Conservation (phyloP, 2,329 filamentous ascomycete species). For the Fusarium fracticaudum region DNA sequence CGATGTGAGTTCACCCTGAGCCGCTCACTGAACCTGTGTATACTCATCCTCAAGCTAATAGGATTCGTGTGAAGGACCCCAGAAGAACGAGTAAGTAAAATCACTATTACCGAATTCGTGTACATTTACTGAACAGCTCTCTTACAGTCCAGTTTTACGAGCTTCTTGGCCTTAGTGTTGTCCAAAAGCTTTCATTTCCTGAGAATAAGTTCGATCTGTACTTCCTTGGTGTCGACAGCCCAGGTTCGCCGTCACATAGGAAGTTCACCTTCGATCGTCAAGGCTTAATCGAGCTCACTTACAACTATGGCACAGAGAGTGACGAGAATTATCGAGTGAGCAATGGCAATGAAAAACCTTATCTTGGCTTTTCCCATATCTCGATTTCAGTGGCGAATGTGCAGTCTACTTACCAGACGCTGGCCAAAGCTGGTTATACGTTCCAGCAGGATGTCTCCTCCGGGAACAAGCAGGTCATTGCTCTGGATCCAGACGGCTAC, state of each 20-base stretch:
- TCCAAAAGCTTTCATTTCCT: neutral
- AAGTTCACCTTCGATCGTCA: neutral
- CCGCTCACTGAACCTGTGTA: too few relatives aligned
- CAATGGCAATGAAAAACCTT: neutral
- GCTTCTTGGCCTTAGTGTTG: neutral
- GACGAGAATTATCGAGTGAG: neutral
- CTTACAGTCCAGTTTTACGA: neutral
- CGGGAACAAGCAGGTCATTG: neutral
- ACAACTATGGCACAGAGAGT: neutral
- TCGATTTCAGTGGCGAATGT: neutral
- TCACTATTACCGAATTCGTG: fast-evolving
- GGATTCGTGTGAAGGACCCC: neutral
- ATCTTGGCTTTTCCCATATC: neutral
- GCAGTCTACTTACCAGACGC: neutral
- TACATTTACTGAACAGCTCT: neutral
- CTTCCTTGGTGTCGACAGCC: neutral
- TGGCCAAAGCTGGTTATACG: neutral
- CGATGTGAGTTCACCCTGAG: neutral
- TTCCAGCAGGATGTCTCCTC: neutral
- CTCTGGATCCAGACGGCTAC: neutral
- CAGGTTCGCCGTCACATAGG: neutral
- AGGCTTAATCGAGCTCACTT: neutral
- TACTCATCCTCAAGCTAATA: neutral
- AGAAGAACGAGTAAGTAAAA: neutral
- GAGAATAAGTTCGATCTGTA: neutral